phyloP scores from a whole-genome alignment of 345 rosid species.

The Populus tremula region DNA sequence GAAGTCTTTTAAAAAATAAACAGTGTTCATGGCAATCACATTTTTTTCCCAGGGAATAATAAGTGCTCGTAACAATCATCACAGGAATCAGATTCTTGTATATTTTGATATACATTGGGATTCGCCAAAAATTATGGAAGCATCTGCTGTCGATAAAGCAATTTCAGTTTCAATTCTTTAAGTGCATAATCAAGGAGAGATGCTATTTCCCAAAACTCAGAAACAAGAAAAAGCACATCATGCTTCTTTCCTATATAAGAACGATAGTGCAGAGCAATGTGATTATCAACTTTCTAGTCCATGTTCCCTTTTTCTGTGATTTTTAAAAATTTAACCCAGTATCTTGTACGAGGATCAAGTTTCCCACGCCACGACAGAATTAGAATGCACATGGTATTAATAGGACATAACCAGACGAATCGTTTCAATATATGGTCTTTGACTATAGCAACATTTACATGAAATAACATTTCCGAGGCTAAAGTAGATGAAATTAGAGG shows the following conservation, averaged over 20 bases:
- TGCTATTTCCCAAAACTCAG: no score
- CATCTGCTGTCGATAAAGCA: no score
- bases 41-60: background rate
- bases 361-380: background rate
- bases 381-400: background rate
- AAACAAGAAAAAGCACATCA: no score
- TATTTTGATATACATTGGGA: no score
- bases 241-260: no score
- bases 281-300: background rate
- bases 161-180: no score
- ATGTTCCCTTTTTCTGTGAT: background rate
- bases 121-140: no score
- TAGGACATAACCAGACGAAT: background rate
- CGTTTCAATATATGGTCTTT: background rate
- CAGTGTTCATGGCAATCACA: background rate
- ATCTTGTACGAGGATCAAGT: background rate
- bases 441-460: background rate
- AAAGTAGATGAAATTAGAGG: slow-evolving; percentile 3
- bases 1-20: no score
- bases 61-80: background rate
- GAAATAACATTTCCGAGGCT: background rate
- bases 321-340: background rate
- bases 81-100: no score
- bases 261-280: background rate
- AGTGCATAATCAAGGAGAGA: no score